Evolutionary conservation across 2,329 filamentous ascomycete species (phyloP).

Genomic region (Alternaria ethzedia): DNA sequence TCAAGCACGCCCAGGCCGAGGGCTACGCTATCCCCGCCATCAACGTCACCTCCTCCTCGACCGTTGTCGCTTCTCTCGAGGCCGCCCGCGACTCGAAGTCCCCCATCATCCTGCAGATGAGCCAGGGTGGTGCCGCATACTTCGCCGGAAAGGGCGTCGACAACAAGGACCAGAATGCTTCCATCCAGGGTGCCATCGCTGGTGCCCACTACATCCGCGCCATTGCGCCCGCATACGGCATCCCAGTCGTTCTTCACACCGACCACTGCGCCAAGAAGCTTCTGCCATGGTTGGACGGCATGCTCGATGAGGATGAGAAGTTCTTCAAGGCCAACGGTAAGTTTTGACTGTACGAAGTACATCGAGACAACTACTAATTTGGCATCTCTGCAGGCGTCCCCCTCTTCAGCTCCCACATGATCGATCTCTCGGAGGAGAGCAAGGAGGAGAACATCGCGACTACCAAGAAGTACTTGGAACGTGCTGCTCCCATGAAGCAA

Average conservation of each 20-base stretch:
- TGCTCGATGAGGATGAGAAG: constrained; percentile 85
- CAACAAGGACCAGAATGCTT: constrained; percentile 75
- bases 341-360: background rate
- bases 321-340: constrained; percentile 85
- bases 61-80: constrained; percentile 80
- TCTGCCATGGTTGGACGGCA: constrained; percentile 82
- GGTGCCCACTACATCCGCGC: constrained; percentile 87
- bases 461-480: constrained; percentile 78
- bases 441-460: constrained; percentile 85
- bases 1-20: constrained; percentile 81
- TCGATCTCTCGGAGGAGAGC: constrained; percentile 84
- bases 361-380: constrained; percentile 66
- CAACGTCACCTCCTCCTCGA: constrained; percentile 82
- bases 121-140: constrained; percentile 74
- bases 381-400: constrained; percentile 69
- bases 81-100: constrained; percentile 90
- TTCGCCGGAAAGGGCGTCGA: constrained; percentile 69
- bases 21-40: constrained; percentile 54
- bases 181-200: constrained; percentile 85
- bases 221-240: constrained; percentile 83
- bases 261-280: constrained; percentile 69
- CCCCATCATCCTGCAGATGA: constrained; percentile 77
- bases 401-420: constrained; percentile 83
- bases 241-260: constrained; percentile 71
- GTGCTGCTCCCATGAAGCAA: constrained; percentile 91